A percentile compares a stretch with the other conserved stretches of the same genome.
Conservation (phyloP, 345 rosid species). For the Hypericum androsaemum region DNA sequence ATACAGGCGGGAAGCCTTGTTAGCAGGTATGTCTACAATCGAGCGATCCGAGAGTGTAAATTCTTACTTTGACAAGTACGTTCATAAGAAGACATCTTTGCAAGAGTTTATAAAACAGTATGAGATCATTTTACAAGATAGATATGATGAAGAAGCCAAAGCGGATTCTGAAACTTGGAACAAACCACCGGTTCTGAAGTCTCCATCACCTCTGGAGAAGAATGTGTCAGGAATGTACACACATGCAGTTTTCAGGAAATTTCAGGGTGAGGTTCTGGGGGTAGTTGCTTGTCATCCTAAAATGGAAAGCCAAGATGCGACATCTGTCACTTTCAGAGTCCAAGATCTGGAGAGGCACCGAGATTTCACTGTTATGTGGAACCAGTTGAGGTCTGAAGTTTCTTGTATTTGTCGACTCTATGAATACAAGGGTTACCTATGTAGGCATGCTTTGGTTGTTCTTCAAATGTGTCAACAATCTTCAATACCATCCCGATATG, state of each 20-base stretch:
- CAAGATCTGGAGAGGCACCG: constrained; percentile 22
- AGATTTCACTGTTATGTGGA: constrained; percentile 14
- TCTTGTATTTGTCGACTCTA: constrained; percentile 17
- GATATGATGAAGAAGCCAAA: constrained; percentile 18
- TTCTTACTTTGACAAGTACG: constrained; percentile 19
- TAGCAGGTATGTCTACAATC: constrained; percentile 17
- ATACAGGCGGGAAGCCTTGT: constrained; percentile 14
- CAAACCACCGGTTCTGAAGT: constrained; percentile 19
- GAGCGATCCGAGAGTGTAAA: constrained; percentile 22
- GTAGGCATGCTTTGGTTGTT: constrained; percentile 25
- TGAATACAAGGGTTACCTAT: constrained; percentile 21
- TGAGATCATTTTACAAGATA: constrained; percentile 16
- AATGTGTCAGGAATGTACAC: constrained; percentile 20
- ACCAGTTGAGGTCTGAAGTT: constrained; percentile 13
- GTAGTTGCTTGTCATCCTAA: constrained; percentile 24
- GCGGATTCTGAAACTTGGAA: constrained; percentile 22
- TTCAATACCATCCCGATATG: constrained; percentile 16
- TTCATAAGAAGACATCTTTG: constrained; percentile 17
- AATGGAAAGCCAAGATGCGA: constrained; percentile 19
- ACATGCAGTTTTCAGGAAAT: constrained; percentile 21
- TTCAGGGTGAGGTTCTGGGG: constrained; percentile 22
- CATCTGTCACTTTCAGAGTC: constrained; percentile 11
- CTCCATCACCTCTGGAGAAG: constrained; percentile 24
- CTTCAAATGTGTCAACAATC: constrained; percentile 21
- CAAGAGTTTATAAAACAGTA: constrained; percentile 24